phyloP scores from a whole-genome alignment of 1,284 basidiomycete genomes.

The Caloboletus inedulis region DNA sequence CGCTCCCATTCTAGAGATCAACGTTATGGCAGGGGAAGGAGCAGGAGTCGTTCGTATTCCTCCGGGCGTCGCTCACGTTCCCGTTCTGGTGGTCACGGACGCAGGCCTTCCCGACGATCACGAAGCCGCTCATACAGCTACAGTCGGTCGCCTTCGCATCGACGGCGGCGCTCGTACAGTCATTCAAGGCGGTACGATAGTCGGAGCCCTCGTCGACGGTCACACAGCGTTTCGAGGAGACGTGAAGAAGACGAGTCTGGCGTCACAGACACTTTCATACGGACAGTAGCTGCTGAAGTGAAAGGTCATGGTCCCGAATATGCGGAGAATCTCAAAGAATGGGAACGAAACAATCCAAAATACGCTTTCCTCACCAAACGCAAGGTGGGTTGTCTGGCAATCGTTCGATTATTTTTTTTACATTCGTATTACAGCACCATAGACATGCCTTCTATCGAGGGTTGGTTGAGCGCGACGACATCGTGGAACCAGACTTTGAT shows the following conservation, averaged over 20 bases:
- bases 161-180: constrained; percentile 31
- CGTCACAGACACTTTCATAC: constrained; percentile 78
- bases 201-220: constrained; percentile 44
- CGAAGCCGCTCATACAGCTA: constrained; percentile 44
- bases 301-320: constrained; percentile 78
- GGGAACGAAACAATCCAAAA: constrained; percentile 77
- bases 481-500: constrained; percentile 68
- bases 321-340: constrained; percentile 70
- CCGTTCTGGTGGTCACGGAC: constrained; percentile 42
- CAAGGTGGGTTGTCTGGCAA: constrained; percentile 48
- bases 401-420: constrained; percentile 4
- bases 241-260: constrained; percentile 48
- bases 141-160: constrained; percentile 42
- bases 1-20: constrained; percentile 33
- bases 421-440: constrained; percentile 55
- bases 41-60: constrained; percentile 41
- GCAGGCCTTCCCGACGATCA: constrained; percentile 35
- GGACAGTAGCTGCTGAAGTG: constrained; percentile 81
- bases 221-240: constrained; percentile 37
- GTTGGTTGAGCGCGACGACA: constrained; percentile 63
- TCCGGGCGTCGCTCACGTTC: constrained; percentile 46
- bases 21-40: constrained; percentile 24
- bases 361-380: constrained; percentile 76
- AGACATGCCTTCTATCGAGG: constrained; percentile 80
- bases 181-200: constrained; percentile 35